Percentiles rank a stretch among this genome's conserved stretches.
These are phyloP conservation scores for Francoa sonchifolia DNA, from an alignment of 441 rosid species.

Conservation along the genomic window DNA sequence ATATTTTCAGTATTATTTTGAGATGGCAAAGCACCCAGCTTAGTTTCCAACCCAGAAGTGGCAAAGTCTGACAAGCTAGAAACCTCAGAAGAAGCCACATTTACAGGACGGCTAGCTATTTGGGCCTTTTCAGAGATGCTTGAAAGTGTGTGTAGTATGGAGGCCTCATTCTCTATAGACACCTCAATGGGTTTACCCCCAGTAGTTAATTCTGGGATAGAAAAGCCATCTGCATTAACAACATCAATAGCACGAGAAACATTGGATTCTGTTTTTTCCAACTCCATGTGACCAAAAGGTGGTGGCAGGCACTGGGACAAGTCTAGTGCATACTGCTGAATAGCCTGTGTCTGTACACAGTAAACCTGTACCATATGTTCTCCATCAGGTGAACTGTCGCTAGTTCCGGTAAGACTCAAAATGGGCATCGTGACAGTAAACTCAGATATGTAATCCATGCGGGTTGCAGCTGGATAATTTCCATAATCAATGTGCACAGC, in stretches of 20 bases:
- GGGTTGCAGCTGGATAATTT: slow-evolving; percentile 50
- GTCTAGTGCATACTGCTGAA: slow-evolving; percentile 43
- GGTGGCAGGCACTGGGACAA: slow-evolving; percentile 43
- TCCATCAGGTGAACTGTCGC: slow-evolving; percentile 35
- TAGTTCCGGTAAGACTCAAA: slow-evolving; percentile 45
- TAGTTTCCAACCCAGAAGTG: slow-evolving; percentile 25
- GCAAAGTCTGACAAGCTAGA: slow-evolving; percentile 20
- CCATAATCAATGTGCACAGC: slow-evolving; percentile 80
- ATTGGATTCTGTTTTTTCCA: slow-evolving; percentile 30
- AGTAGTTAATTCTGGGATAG: slow-evolving; percentile 24
- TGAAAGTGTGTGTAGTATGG: slow-evolving; percentile 14
- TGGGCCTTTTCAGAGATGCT: slow-evolving; percentile 22
- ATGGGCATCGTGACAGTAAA: slow-evolving; percentile 89
- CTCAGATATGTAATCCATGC: slow-evolving; percentile 79
- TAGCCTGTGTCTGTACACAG: slow-evolving; percentile 45
- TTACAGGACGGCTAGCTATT: slow-evolving; percentile 18
- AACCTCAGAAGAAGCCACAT: slow-evolving; percentile 29
- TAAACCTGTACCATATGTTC: slow-evolving; percentile 40
- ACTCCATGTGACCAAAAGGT: slow-evolving; percentile 24
- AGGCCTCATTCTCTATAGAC: slow-evolving; percentile 15
- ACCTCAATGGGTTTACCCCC: slow-evolving; percentile 25
- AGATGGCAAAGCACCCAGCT: slow-evolving; percentile 24
- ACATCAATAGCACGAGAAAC: slow-evolving; percentile 17
- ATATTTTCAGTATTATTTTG: slow-evolving; percentile 24
- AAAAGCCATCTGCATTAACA: slow-evolving; percentile 19